These are phyloP conservation scores for Raffaelea ambrosiae DNA, from an alignment of 2,329 filamentous ascomycete species.

Conservation along the genomic window DNA sequence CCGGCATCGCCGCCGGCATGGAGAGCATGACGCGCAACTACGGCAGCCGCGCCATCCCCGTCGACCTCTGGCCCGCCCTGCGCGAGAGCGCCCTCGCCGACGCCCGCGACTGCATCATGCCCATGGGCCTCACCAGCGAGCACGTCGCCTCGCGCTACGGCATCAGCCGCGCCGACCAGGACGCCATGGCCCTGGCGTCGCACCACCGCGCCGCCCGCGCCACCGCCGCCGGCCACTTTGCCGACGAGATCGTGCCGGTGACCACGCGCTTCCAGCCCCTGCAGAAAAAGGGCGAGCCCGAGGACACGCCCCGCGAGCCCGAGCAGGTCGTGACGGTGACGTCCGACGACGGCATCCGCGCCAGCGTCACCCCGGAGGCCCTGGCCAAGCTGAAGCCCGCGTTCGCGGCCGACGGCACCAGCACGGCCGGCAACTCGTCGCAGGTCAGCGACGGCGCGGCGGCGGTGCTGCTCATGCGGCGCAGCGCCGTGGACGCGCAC, in stretches of 20 bases:
- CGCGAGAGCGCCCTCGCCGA: slow-evolving; percentile 56
- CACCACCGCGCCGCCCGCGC: slow-evolving; percentile 68
- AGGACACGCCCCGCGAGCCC: slow-evolving; percentile 30
- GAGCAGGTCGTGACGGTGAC: slow-evolving; percentile 57
- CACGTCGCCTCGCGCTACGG: slow-evolving; percentile 76
- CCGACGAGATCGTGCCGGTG: slow-evolving; percentile 80
- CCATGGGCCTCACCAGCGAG: slow-evolving; percentile 85
- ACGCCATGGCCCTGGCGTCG: slow-evolving; percentile 68
- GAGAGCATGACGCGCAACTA: slow-evolving; percentile 96
- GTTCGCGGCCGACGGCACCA: slow-evolving; percentile 61
- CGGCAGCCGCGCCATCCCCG: slow-evolving; percentile 73
- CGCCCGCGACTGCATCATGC: slow-evolving; percentile 81
- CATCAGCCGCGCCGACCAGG: slow-evolving; percentile 67
- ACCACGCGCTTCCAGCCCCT: slow-evolving; percentile 59
- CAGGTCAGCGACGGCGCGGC: slow-evolving; percentile 87
- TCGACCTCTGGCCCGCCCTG: slow-evolving; percentile 68
- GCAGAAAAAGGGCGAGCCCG: slow-evolving; percentile 49
- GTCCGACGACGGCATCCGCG: slow-evolving; percentile 76
- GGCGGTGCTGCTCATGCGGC: slow-evolving; percentile 73
- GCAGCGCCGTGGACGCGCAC: slow-evolving; percentile 67
- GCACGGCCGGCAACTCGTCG: slow-evolving; percentile 73
- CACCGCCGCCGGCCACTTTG: slow-evolving; percentile 60
- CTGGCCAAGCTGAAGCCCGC: slow-evolving; percentile 77
- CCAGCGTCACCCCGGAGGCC: slow-evolving; percentile 57
- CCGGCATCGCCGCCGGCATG: slow-evolving; percentile 81